A percentile compares a stretch with the other conserved stretches of the same genome.
Conservation (phyloP, 2,329 filamentous ascomycete genomes). For the Claviceps spartinae region DNA sequence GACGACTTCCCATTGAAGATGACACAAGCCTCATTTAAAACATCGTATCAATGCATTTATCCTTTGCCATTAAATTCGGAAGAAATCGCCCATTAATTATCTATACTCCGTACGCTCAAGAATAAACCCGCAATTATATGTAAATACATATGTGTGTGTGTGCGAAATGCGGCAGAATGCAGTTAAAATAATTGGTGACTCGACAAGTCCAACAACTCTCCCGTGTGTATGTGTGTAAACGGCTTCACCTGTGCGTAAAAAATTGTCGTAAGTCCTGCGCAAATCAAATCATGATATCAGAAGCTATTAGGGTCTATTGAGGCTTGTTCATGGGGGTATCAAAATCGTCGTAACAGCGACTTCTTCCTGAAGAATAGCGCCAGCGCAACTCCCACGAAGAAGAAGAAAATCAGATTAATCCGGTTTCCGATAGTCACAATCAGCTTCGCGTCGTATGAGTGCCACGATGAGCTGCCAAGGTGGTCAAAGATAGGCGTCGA, state of each 20-base stretch:
- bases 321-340: neutral
- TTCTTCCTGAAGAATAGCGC: slow-evolving; percentile 10
- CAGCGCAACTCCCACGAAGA: slow-evolving; percentile 10
- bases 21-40: too few relatives aligned
- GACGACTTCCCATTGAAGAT: neutral
- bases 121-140: slow-evolving; percentile 1
- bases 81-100: neutral
- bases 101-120: slow-evolving; percentile 3
- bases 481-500: slow-evolving; percentile 27
- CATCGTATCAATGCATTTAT: neutral
- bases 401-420: slow-evolving; percentile 8
- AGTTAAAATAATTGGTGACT: neutral
- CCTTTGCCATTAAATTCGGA: slow-evolving; percentile 1
- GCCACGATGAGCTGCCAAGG: slow-evolving; percentile 28
- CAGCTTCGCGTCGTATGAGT: slow-evolving; percentile 22
- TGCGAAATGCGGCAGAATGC: neutral
- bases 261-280: neutral
- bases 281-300: neutral
- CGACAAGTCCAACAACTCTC: neutral
- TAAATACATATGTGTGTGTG: neutral
- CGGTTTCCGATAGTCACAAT: slow-evolving; percentile 9
- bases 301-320: too few relatives aligned
- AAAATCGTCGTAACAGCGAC: slow-evolving; percentile 9
- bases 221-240: neutral
- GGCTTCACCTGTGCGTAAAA: neutral